Percentiles rank a stretch among this genome's conserved stretches.
These are phyloP conservation scores for Phaffomyces opuntiae DNA, from an alignment of 805 yeast genomes.

Conservation along the genomic window DNA sequence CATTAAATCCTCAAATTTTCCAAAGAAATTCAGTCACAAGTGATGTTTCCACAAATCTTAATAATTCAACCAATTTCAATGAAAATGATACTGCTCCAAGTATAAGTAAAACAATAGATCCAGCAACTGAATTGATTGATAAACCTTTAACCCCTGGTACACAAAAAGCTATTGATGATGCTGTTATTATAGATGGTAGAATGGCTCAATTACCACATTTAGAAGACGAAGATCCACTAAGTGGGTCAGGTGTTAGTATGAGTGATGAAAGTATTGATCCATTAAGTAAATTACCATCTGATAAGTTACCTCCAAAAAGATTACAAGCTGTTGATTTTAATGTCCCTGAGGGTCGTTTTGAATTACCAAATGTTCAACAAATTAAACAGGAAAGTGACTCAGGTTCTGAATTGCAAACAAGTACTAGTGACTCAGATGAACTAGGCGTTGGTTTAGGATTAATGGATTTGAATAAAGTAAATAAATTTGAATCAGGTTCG, in stretches of 20 bases:
- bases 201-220: background rate
- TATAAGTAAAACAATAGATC: background rate
- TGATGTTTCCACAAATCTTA: background rate
- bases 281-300: background rate
- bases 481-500: background rate
- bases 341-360: slow-evolving; percentile 21
- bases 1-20: slow-evolving; percentile 1
- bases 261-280: slow-evolving; percentile 9
- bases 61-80: too few relatives aligned
- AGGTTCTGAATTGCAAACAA: slow-evolving; percentile 16
- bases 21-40: slow-evolving; percentile 2
- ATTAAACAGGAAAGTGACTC: slow-evolving; percentile 4
- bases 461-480: slow-evolving; percentile 6
- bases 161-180: background rate
- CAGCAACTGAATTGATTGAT: background rate
- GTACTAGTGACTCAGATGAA: slow-evolving; percentile 21
- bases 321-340: slow-evolving; percentile 6
- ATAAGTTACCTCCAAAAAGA: background rate
- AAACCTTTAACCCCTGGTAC: too few relatives aligned
- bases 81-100: too few relatives aligned
- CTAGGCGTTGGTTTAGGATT: slow-evolving; percentile 23
- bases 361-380: slow-evolving; percentile 6
- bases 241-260: slow-evolving; percentile 1
- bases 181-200: slow-evolving; percentile 7
- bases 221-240: slow-evolving; percentile 17